Evolutionary conservation across 371 early-diverging fungal genomes (phyloP).

Genomic region (Rhizomucor pusillus): DNA sequence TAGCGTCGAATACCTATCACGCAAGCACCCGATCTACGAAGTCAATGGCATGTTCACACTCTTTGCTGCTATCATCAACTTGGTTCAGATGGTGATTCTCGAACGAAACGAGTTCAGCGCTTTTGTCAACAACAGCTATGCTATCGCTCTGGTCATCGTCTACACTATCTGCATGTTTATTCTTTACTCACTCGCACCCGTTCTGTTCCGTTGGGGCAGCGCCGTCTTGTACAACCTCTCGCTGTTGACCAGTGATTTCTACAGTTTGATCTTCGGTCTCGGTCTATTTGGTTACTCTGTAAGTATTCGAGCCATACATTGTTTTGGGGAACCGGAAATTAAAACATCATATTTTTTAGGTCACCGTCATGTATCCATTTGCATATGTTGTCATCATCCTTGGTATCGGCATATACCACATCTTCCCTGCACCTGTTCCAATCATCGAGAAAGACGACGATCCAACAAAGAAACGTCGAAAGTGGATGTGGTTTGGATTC

Average conservation of each 20-base stretch:
- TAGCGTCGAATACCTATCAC: slow-evolving; percentile 65
- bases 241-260: slow-evolving; percentile 76
- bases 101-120: slow-evolving; percentile 51
- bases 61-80: slow-evolving; percentile 69
- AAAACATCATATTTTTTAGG: slow-evolving; percentile 13
- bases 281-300: slow-evolving; percentile 59
- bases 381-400: slow-evolving; percentile 63
- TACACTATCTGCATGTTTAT: slow-evolving; percentile 67
- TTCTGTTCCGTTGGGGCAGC: slow-evolving; percentile 65
- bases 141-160: slow-evolving; percentile 54
- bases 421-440: slow-evolving; percentile 49
- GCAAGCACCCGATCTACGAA: slow-evolving; percentile 67
- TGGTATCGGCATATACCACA: slow-evolving; percentile 64
- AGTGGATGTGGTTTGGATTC: slow-evolving; percentile 13
- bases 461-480: slow-evolving; percentile 4
- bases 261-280: slow-evolving; percentile 68
- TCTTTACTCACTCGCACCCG: slow-evolving; percentile 66
- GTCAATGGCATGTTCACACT: slow-evolving; percentile 70
- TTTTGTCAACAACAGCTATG: slow-evolving; percentile 27
- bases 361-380: slow-evolving; percentile 59
- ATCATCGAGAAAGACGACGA: slow-evolving; percentile 23
- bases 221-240: slow-evolving; percentile 79
- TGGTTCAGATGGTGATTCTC: slow-evolving; percentile 63
- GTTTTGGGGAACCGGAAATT: neutral
- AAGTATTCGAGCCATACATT: slow-evolving; percentile 7